These are phyloP conservation scores for Sclerotinia borealis DNA, from an alignment of 2,329 filamentous ascomycete genomes.

Conservation along the genomic window DNA sequence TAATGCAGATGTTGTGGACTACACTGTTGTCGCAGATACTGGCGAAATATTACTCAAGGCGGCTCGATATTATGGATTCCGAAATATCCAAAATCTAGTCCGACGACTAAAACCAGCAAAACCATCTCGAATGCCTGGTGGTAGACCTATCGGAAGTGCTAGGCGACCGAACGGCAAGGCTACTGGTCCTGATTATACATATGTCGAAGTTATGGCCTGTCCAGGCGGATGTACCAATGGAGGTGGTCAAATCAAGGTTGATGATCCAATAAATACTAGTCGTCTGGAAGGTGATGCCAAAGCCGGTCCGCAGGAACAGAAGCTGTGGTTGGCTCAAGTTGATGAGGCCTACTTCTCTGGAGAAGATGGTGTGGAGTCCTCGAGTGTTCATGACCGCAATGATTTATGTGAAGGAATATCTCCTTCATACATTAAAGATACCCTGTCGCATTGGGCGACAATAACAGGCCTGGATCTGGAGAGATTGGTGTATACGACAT, in stretches of 20 bases:
- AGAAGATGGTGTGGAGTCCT: conserved; percentile 43
- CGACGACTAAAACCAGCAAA: conserved; percentile 80
- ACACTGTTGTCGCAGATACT: conserved; percentile 54
- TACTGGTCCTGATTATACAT: conserved; percentile 65
- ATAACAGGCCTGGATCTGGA: conserved; percentile 65
- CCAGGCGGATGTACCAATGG: conserved; percentile 98
- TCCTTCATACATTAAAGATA: conserved; percentile 56
- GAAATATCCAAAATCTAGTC: conserved; percentile 97
- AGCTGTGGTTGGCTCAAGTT: conserved; percentile 73
- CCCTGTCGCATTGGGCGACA: conserved; percentile 69
- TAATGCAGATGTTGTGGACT: conserved; percentile 89
- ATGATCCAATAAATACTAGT: conserved; percentile 61
- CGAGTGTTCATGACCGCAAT: conserved; percentile 26
- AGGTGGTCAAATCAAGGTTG: conserved; percentile 88
- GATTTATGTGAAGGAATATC: conserved; percentile 60
- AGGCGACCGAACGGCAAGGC: conserved; percentile 47
- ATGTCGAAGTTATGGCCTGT: conserved; percentile 98
- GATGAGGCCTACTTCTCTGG: conserved; percentile 88
- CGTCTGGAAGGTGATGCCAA: conserved; percentile 46
- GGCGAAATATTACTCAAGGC: conserved; percentile 64
- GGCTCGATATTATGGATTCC: conserved; percentile 92
- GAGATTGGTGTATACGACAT: conserved; percentile 77
- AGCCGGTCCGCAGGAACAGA: conserved; percentile 72
- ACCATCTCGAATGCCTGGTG: conserved; percentile 73
- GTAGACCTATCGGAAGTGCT: conserved; percentile 51